phyloP scores from a whole-genome alignment of 306 rosid species.

The Vigna nakashimae region DNA sequence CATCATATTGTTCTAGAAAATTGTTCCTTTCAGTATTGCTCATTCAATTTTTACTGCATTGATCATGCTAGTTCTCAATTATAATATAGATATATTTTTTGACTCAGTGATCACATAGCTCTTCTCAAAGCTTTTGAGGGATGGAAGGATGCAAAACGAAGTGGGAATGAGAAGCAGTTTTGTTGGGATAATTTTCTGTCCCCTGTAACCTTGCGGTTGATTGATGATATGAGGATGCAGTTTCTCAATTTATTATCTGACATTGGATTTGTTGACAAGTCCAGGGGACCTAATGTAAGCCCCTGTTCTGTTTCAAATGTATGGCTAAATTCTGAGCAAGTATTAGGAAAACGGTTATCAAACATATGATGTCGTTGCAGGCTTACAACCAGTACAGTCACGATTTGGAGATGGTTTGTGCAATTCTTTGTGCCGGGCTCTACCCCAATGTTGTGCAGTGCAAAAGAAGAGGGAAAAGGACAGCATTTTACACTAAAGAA shows the following conservation, averaged over 20 bases:
- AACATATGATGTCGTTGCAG: slow-evolving; percentile 53
- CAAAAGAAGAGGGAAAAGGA: slow-evolving; percentile 90
- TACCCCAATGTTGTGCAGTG: slow-evolving; percentile 98
- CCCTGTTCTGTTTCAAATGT: not conserved
- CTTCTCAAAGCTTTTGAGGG: slow-evolving; percentile 95
- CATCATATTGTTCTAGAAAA: slow-evolving; percentile 30
- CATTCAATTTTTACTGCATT: slow-evolving; percentile 11
- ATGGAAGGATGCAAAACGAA: slow-evolving; percentile 88
- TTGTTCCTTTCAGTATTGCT: slow-evolving; percentile 22
- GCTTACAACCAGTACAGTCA: slow-evolving; percentile 87
- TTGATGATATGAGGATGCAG: slow-evolving; percentile 94
- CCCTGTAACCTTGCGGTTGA: slow-evolving; percentile 87
- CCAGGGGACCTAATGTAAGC: slow-evolving; percentile 78
- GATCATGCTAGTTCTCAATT: slow-evolving; percentile 33
- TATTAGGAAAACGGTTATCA: slow-evolving; percentile 19
- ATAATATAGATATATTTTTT: slow-evolving; percentile 30
- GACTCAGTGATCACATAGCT: slow-evolving; percentile 88
- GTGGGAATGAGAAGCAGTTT: slow-evolving; percentile 66
- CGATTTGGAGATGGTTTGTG: slow-evolving; percentile 96
- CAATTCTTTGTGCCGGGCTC: slow-evolving; percentile 93
- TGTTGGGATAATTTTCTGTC: slow-evolving; percentile 96
- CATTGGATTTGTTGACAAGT: slow-evolving; percentile 94
- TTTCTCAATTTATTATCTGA: slow-evolving; percentile 85
- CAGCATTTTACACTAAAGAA: slow-evolving; percentile 87
- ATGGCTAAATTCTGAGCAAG: slow-evolving; percentile 26